Evolutionary conservation across 768 basidiomycete species (phyloP).

Genomic region (Agaricus bisporus): DNA sequence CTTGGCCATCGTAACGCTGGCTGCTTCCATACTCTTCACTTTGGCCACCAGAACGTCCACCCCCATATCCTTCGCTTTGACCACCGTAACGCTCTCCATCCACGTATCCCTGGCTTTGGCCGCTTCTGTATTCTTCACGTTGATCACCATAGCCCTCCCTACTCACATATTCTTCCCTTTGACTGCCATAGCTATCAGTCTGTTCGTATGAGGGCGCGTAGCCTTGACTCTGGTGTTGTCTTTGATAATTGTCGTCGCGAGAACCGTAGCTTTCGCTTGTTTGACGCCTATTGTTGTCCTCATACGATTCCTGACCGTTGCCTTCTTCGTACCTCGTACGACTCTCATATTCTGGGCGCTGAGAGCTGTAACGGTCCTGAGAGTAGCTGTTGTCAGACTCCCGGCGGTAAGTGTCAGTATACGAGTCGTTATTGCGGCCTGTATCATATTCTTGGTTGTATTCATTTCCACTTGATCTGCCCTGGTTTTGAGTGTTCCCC

Average conservation of each 20-base stretch:
- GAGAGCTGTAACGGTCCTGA: conserved; percentile 13
- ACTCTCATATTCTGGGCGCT: conserved; percentile 10
- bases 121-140: conserved; percentile 2
- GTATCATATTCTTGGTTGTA: not conserved
- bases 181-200: conserved; percentile 2
- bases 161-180: not conserved
- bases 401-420: conserved; percentile 10
- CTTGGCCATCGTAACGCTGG: not conserved
- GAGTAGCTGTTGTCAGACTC: not conserved
- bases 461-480: conserved; percentile 8
- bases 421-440: conserved; percentile 1
- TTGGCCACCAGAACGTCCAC: conserved; percentile 4
- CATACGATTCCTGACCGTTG: conserved; percentile 1
- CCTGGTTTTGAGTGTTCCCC: conserved; percentile 5
- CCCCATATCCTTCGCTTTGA: conserved; percentile 8
- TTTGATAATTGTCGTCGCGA: not conserved
- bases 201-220: conserved; percentile 14
- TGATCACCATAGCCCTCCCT: conserved; percentile 3
- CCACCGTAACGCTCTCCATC: not conserved
- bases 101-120: not conserved
- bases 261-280: conserved; percentile 12
- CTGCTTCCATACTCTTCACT: not conserved
- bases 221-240: not conserved
- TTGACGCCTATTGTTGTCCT: not conserved
- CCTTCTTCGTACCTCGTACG: conserved; percentile 10